Conservation (phyloP, 371 early-diverging fungal species). For the Lichtheimia ornata region DNA sequence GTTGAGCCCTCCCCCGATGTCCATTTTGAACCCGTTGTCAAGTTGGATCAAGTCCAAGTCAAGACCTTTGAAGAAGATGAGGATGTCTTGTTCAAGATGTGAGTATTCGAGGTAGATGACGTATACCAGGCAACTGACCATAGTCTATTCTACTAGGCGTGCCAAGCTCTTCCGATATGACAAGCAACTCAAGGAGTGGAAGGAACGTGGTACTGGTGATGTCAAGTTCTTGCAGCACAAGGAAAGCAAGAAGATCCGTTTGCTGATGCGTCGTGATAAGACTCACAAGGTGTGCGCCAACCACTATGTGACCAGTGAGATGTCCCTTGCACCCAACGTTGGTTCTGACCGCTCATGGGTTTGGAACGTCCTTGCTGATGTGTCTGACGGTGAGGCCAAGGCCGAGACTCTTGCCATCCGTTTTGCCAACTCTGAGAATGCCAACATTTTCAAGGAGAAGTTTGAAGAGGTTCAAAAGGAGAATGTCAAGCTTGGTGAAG, state of each 20-base stretch:
- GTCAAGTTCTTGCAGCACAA: conserved; percentile 93
- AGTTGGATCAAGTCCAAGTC: conserved; percentile 88
- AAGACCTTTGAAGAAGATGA: conserved; percentile 97
- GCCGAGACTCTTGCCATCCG: conserved; percentile 93
- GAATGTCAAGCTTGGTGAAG: conserved; percentile 26
- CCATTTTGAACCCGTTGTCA: conserved; percentile 96
- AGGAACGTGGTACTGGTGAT: conserved; percentile 98
- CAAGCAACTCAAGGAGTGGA: conserved; percentile 90
- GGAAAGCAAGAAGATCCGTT: conserved; percentile 81
- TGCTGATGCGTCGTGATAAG: conserved; percentile 98
- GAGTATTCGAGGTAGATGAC: conserved; percentile 25
- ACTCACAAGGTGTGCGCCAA: conserved; percentile 98
- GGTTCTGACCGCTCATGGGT: conserved; percentile 99
- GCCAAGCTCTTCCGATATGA: conserved; percentile 97
- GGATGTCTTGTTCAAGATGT: conserved; percentile 92
- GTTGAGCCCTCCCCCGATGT: conserved; percentile 88
- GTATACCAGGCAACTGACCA: not conserved
- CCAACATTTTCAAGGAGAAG: conserved; percentile 55
- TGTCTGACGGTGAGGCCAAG: conserved; percentile 84
- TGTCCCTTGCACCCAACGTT: conserved; percentile 89
- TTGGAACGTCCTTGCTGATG: conserved; percentile 87
- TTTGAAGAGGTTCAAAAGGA: conserved; percentile 49
- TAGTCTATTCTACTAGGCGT: conserved; percentile 69
- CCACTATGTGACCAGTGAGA: conserved; percentile 90
- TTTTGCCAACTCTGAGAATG: conserved; percentile 91